Percentiles rank a stretch among this genome's conserved stretches.
These are phyloP conservation scores for Senna siamea DNA, from an alignment of 306 rosid species.

Conservation along the genomic window DNA sequence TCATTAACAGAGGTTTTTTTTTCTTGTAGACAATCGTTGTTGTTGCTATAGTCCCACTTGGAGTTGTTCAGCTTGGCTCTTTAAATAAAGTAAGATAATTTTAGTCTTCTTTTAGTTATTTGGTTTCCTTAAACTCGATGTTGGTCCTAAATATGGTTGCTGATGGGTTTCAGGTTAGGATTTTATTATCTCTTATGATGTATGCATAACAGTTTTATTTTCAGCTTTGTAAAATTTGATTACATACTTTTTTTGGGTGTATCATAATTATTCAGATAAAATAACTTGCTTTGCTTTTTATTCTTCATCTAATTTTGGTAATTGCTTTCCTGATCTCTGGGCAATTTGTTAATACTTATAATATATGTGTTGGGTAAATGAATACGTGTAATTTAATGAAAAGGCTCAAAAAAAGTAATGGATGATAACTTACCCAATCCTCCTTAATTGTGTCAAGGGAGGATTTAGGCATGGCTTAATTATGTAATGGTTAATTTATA, in stretches of 20 bases:
- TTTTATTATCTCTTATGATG: background rate
- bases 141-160: slow-evolving; percentile 12
- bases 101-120: slow-evolving; percentile 13
- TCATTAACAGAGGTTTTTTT: slow-evolving; percentile 32
- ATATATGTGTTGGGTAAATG: slow-evolving; percentile 1
- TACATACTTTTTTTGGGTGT: background rate
- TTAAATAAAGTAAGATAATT: slow-evolving; percentile 64
- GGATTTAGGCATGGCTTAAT: background rate
- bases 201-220: background rate
- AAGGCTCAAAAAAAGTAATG: slow-evolving; percentile 2
- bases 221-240: background rate
- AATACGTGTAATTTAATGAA: background rate
- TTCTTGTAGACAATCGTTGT: slow-evolving; percentile 76
- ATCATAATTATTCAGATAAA: background rate
- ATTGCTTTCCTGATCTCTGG: background rate
- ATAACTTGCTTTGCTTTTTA: background rate
- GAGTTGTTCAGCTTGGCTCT: slow-evolving; percentile 96
- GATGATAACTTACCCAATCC: slow-evolving; percentile 6
- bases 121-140: slow-evolving; percentile 26
- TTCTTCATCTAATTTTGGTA: background rate
- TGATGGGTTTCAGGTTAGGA: slow-evolving; percentile 7
- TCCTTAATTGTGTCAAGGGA: background rate
- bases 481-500: background rate
- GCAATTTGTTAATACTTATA: slow-evolving; percentile 1
- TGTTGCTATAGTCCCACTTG: slow-evolving; percentile 78